Percentiles rank a stretch among this genome's conserved stretches.
Conservation (phyloP, 441 rosid species). For the Populus hybrid region DNA sequence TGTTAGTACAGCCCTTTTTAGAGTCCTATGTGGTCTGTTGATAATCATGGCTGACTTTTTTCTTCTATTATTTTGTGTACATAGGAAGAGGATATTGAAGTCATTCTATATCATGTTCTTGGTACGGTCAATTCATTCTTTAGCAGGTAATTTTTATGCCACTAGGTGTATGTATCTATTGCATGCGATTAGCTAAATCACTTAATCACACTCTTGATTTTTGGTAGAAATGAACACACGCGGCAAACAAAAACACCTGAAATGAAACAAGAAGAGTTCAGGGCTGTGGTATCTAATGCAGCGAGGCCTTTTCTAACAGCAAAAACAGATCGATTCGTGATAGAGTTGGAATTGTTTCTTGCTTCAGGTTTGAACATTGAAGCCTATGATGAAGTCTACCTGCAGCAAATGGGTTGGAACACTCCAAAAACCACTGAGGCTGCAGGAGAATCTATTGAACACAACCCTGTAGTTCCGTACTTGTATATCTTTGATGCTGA, state of each 20-base stretch:
- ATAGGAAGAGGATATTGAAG: neutral
- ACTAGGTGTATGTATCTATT: neutral
- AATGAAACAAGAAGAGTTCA: constrained; percentile 49
- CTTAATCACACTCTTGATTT: neutral
- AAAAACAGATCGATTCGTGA: constrained; percentile 62
- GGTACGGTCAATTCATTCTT: neutral
- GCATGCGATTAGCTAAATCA: neutral
- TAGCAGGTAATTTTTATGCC: neutral
- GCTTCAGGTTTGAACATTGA: constrained; percentile 67
- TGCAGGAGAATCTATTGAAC: neutral
- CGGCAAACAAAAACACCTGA: constrained; percentile 28
- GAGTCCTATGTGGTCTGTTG: neutral
- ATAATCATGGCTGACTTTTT: neutral
- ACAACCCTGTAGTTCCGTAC: constrained; percentile 34
- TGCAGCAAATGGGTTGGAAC: constrained; percentile 43
- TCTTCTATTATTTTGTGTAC: neutral
- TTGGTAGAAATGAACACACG: neutral
- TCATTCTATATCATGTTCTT: neutral
- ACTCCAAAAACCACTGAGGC: neutral
- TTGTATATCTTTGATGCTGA: constrained; percentile 54
- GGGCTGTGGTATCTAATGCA: constrained; percentile 47
- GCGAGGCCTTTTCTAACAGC: constrained; percentile 65
- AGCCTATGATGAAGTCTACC: constrained; percentile 71
- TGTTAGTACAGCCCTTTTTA: neutral
- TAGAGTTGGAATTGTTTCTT: constrained; percentile 69